phyloP scores from a whole-genome alignment of 768 basidiomycete species.

The Mycena epipterygia region DNA sequence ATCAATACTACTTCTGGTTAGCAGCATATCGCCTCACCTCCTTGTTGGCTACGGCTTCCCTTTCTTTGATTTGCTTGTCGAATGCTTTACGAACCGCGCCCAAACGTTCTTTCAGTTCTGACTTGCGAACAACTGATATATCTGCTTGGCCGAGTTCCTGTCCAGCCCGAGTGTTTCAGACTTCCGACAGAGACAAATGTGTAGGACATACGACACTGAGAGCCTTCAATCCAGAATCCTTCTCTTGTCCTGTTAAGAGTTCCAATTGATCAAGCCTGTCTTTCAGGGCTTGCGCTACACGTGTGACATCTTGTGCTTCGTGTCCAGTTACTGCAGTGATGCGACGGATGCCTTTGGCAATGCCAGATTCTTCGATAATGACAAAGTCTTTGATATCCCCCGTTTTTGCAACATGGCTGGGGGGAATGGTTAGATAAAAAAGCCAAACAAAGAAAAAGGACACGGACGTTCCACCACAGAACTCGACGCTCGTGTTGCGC shows the following conservation, averaged over 20 bases:
- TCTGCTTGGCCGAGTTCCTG: constrained; percentile 93
- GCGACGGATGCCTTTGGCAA: constrained; percentile 97
- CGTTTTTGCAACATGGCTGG: constrained; percentile 93
- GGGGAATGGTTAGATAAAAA: constrained; percentile 8
- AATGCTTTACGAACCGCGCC: constrained; percentile 82
- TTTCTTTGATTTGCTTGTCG: constrained; percentile 88
- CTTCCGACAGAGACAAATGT: constrained; percentile 7
- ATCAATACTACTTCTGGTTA: too few relatives aligned
- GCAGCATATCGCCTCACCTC: constrained; percentile 62
- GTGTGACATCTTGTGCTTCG: constrained; percentile 88
- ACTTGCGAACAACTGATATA: constrained; percentile 89
- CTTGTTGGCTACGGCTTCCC: constrained; percentile 82
- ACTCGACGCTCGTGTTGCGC: constrained; percentile 93
- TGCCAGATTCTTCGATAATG: constrained; percentile 95
- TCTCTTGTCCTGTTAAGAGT: constrained; percentile 75
- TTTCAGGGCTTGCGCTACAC: constrained; percentile 73
- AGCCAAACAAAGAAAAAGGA: not conserved
- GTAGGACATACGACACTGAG: constrained; percentile 73
- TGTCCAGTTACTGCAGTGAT: constrained; percentile 95
- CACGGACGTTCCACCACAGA: constrained; percentile 97
- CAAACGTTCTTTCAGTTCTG: constrained; percentile 82
- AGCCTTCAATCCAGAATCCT: constrained; percentile 90
- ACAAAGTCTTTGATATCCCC: constrained; percentile 98
- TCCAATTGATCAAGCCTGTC: constrained; percentile 75
- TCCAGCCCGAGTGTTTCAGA: constrained; percentile 10